phyloP scores from a whole-genome alignment of 345 rosid genomes.

The Acer campestre region DNA sequence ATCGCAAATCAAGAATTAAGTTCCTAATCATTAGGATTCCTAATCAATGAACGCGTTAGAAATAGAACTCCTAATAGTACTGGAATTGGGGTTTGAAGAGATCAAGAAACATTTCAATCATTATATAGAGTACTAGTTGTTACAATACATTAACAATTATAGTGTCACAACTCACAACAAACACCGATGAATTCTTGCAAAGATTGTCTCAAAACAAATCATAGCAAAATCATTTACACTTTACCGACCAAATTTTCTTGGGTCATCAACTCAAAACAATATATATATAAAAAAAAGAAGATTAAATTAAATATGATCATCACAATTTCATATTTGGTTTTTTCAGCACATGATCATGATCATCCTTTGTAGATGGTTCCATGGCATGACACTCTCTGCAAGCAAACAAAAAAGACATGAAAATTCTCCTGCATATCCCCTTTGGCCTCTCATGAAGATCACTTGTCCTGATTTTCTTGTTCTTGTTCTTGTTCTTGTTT shows the following conservation, averaged over 20 bases:
- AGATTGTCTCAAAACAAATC: conserved; percentile 16
- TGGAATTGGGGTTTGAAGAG: background rate
- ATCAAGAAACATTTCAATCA: background rate
- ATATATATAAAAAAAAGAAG: too few relatives aligned
- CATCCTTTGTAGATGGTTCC: conserved; percentile 58
- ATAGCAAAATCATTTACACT: conserved; percentile 15
- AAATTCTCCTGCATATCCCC: conserved; percentile 50
- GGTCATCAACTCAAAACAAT: too few relatives aligned
- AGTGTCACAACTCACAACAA: background rate
- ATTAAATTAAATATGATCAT: background rate
- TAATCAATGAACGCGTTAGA: background rate
- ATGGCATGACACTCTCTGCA: conserved; percentile 85
- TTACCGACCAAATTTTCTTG: background rate
- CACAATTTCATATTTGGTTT: background rate
- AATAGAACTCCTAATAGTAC: background rate
- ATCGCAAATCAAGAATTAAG: too few relatives aligned
- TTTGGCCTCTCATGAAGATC: conserved; percentile 16
- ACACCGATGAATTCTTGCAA: background rate
- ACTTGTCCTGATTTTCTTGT: conserved; percentile 11
- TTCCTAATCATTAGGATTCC: too few relatives aligned
- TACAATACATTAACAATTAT: background rate
- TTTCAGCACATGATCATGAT: conserved; percentile 28
- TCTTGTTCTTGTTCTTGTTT: conserved; percentile 16
- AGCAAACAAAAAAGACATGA: conserved; percentile 53
- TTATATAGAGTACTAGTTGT: background rate